Base-by-base conservation (phyloP, 306 rosid species). In the Astragalus membranaceus region DNA sequence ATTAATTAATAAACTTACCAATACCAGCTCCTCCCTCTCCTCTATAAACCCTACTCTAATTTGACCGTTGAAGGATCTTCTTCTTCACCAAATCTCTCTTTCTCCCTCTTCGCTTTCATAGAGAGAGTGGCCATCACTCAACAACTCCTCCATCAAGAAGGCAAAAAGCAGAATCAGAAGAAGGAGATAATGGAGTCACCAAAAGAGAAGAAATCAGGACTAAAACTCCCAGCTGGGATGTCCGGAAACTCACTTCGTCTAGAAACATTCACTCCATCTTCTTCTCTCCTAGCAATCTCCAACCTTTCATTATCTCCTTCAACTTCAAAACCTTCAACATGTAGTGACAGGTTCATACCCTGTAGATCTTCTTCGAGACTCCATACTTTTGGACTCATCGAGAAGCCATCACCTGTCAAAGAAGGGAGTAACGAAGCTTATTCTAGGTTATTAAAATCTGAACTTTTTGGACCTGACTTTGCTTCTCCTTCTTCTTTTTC, bases 291-390 rank as follows among this genome's bases (percentile, higher is more conserved):
- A 1, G 85, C 86, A 13, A 75, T 83, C 10, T 83, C 90, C 1
- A 88, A 78, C 64, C 72, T 83, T 23, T 77, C 92, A 10, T 87
- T 93, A 20, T 77, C 85, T 10, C 84, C 88, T 3, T 85, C 96
- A n/a, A 80, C 88, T 10, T 87, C 97, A 0, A 88, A 83, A 57
- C 55, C 87, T 9, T 88, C 96, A 0, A 75, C 83, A 0, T 91
- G 97, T 69, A 95, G 99, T 50, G 99, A 95, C 70, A 83, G 99
- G 67, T 95, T 95, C 93, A 95, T 95, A 7, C 99, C 99, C 0
- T 95, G 99, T 70, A 86, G 99, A 61, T 95, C 99, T 0, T 91
- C 97, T 2, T 95, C 99, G 0, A 78, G 99, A 80, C 93, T 95
- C 1, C 95, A 95, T 84, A 89, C 97, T 0, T 95, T 95, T 7